phyloP scores from a whole-genome alignment of 108 stramenopile species.

The Pseudonitzschia pungens region DNA sequence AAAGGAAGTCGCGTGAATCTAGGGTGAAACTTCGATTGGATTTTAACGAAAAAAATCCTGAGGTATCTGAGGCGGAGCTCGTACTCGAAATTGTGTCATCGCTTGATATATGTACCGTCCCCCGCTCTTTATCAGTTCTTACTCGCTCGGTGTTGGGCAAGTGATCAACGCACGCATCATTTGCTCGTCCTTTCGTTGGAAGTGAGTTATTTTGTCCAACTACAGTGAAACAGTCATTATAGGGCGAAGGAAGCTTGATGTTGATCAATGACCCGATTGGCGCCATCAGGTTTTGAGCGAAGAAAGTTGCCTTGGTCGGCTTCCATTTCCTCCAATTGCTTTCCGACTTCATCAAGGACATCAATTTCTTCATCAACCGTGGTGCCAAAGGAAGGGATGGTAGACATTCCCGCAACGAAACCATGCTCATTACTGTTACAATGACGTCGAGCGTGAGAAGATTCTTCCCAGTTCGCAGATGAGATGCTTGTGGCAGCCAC shows the following conservation, averaged over 20 bases:
- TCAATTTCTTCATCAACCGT: neutral
- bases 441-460: neutral
- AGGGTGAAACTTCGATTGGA: slow-evolving; percentile 1
- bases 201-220: neutral
- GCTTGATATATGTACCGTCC: neutral
- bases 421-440: neutral
- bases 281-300: neutral
- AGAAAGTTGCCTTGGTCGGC: neutral
- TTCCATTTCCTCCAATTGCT: slow-evolving; percentile 3
- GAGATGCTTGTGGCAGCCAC: slow-evolving; percentile 2
- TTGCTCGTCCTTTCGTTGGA: neutral
- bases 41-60: neutral
- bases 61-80: neutral
- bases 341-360: neutral
- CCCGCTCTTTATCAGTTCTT: too few relatives aligned
- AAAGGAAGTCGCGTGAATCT: neutral
- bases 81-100: slow-evolving; percentile 4
- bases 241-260: neutral
- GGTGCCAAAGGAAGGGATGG: neutral
- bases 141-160: neutral
- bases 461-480: slow-evolving; percentile 9
- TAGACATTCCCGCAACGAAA: neutral
- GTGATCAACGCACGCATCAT: neutral
- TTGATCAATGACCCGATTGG: neutral
- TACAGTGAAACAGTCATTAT: neutral